A percentile compares a stretch with the other conserved stretches of the same genome.
Evolutionary conservation across 2,329 filamentous ascomycete species (phyloP).

Genomic region (Cytospora piceae): DNA sequence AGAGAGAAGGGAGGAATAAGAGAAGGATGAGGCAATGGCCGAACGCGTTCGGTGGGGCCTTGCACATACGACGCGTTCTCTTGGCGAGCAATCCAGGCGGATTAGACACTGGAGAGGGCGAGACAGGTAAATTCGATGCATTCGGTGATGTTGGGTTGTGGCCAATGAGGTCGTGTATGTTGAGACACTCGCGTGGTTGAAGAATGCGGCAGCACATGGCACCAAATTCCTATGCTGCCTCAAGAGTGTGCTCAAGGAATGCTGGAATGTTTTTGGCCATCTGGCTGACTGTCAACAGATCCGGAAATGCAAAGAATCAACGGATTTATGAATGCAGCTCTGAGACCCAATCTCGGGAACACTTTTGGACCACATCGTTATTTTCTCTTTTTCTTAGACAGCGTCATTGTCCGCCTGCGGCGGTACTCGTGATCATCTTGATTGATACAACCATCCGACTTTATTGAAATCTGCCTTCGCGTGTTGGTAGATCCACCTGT

Average conservation of each 20-base stretch:
- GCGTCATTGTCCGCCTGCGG: not conserved
- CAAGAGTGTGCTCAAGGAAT: slow-evolving; percentile 7
- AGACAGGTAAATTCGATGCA: slow-evolving; percentile 17
- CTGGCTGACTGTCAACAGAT: slow-evolving; percentile 1
- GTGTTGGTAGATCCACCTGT: not conserved
- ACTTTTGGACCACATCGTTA: not conserved
- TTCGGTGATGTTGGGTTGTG: slow-evolving; percentile 4
- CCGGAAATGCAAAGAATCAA: not conserved
- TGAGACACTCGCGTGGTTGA: slow-evolving; percentile 25
- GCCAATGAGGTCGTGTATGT: slow-evolving; percentile 9
- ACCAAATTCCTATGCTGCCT: slow-evolving; percentile 9
- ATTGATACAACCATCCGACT: not conserved
- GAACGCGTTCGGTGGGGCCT: slow-evolving; percentile 6
- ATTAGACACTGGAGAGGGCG: slow-evolving; percentile 7
- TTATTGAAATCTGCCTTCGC: not conserved
- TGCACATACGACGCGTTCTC: slow-evolving; percentile 10
- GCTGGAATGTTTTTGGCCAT: not conserved
- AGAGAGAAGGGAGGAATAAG: slow-evolving; percentile 8
- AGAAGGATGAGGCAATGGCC: not conserved
- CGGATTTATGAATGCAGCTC: not conserved
- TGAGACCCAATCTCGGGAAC: not conserved
- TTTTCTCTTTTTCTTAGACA: not conserved
- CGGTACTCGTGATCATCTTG: not conserved
- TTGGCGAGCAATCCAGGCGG: not conserved
- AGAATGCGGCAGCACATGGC: slow-evolving; percentile 17